Evolutionary conservation across 768 basidiomycete genomes (phyloP).

Genomic region (Tricholoma saponaceum): DNA sequence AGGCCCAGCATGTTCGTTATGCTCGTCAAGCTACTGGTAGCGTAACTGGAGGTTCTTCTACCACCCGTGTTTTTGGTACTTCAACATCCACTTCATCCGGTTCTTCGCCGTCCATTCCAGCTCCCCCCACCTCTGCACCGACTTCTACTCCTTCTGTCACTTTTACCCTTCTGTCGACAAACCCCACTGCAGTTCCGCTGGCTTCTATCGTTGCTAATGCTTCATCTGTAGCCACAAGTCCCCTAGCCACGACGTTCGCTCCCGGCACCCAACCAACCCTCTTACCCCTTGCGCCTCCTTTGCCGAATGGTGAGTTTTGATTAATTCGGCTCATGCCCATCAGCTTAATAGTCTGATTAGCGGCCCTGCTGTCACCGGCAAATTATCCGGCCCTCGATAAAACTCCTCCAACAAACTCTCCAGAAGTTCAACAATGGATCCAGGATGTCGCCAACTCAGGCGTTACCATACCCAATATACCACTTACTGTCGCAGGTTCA

Average conservation of each 20-base stretch:
- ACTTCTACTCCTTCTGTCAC: slow-evolving; percentile 32
- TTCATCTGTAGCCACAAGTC: slow-evolving; percentile 36
- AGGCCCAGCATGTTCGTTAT: no score
- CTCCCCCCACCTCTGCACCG: slow-evolving; percentile 16
- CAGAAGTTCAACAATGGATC: slow-evolving; percentile 71
- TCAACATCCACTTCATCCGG: background rate
- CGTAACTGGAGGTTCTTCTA: slow-evolving; percentile 1
- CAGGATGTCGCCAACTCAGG: slow-evolving; percentile 53
- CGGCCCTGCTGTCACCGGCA: slow-evolving; percentile 38
- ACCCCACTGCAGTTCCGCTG: slow-evolving; percentile 61
- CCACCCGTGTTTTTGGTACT: background rate
- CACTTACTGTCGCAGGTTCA: slow-evolving; percentile 37
- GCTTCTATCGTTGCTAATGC: slow-evolving; percentile 42
- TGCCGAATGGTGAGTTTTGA: slow-evolving; percentile 45
- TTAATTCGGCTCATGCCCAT: background rate
- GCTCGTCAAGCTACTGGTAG: slow-evolving; percentile 8
- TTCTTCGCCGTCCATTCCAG: background rate
- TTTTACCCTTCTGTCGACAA: slow-evolving; percentile 44
- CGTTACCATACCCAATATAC: slow-evolving; percentile 52
- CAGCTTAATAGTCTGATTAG: slow-evolving; percentile 22
- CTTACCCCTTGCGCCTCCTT: slow-evolving; percentile 53
- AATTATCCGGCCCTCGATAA: slow-evolving; percentile 68
- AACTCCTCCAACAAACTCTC: slow-evolving; percentile 54
- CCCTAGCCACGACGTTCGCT: slow-evolving; percentile 42
- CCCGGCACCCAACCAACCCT: slow-evolving; percentile 49